These are phyloP conservation scores for Mrakiaceae sp. DNA, from an alignment of 1,284 basidiomycete species.

Conservation along the genomic window DNA sequence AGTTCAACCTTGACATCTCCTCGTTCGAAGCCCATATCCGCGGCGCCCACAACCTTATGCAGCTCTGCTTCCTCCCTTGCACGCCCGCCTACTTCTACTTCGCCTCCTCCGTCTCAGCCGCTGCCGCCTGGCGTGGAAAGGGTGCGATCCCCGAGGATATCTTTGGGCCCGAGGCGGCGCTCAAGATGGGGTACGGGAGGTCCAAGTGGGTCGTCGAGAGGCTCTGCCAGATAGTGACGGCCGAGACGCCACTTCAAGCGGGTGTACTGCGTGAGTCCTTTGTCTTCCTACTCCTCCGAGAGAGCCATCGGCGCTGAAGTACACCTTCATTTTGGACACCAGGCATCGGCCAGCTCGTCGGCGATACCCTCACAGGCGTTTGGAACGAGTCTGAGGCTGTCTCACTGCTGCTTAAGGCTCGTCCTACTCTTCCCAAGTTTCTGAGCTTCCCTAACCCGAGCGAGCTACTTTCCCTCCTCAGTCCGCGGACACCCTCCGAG, in stretches of 20 bases:
- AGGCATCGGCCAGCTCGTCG: conserved; percentile 40
- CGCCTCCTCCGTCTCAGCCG: conserved; percentile 42
- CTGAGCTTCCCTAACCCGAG: not conserved
- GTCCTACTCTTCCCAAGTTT: not conserved
- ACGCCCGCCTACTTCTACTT: conserved; percentile 44
- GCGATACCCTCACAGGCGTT: conserved; percentile 43
- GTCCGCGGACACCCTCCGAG: conserved; percentile 37
- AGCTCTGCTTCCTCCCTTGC: conserved; percentile 38
- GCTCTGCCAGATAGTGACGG: conserved; percentile 39
- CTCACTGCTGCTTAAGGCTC: conserved; percentile 33
- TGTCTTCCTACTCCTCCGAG: no score
- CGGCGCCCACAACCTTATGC: conserved; percentile 46
- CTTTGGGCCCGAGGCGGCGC: conserved; percentile 35
- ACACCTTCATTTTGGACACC: no score
- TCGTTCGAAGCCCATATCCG: conserved; percentile 45
- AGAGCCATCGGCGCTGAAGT: no score
- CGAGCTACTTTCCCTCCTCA: conserved; percentile 16
- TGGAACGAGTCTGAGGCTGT: conserved; percentile 52
- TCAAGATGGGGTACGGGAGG: conserved; percentile 46
- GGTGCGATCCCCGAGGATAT: conserved; percentile 37
- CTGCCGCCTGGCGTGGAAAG: conserved; percentile 27
- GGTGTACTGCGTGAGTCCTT: conserved; percentile 31
- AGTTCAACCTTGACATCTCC: conserved; percentile 37
- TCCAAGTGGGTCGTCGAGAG: conserved; percentile 54
- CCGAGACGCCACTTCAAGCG: conserved; percentile 29